Evolutionary conservation across 768 basidiomycete genomes (phyloP), one percentile per base, ranked within the genome.

Genomic region (Cystofilobasidium macerans): DNA sequence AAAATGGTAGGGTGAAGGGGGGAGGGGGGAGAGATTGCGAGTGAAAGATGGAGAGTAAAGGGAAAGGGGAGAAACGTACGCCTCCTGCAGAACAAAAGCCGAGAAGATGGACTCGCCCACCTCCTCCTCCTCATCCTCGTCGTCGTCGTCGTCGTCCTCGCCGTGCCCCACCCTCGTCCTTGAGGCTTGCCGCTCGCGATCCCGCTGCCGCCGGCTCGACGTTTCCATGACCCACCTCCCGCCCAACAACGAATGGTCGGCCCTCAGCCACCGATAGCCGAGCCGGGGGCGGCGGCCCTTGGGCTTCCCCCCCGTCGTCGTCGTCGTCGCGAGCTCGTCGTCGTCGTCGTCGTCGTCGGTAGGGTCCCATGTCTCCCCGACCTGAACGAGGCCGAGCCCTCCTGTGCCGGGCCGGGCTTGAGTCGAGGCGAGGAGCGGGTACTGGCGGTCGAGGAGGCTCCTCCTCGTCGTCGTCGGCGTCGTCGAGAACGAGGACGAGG

Each of bases 21-120:
- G n/a, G n/a, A n/a, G n/a, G n/a, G n/a, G n/a, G n/a, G n/a, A n/a
- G n/a, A n/a, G n/a, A n/a, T 7, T 42, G 42, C 5, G 16, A 42
- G 16, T 3, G 16, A 14, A 18, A 14, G 16, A 14, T 14, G 42
- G 22, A 14, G 42, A 42, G 14, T 12, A 43, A 26, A 42, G 14
- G 24, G 11, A 4, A 13, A 7, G 18, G 26, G 30, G 2, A 24
- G 32, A 51, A 22, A 62, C 32, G 4, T 7, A 59, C 1, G 86
- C 88, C 73, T 97, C 94, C 74, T 97, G 93, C 22, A 95, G 74
- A 8, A 87, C 80, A 73, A 97, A 97, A 0, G 90, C 81, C 26
- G 79, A 81, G 73, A 94, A 94, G 56, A 93, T 85, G 1, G 45
- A 65, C n/a, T 62, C 69, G 13, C 53, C 28, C 45, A 70, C 72